Conservation (phyloP, 1,284 basidiomycete genomes). For the Cryptococcus wingfieldii region DNA sequence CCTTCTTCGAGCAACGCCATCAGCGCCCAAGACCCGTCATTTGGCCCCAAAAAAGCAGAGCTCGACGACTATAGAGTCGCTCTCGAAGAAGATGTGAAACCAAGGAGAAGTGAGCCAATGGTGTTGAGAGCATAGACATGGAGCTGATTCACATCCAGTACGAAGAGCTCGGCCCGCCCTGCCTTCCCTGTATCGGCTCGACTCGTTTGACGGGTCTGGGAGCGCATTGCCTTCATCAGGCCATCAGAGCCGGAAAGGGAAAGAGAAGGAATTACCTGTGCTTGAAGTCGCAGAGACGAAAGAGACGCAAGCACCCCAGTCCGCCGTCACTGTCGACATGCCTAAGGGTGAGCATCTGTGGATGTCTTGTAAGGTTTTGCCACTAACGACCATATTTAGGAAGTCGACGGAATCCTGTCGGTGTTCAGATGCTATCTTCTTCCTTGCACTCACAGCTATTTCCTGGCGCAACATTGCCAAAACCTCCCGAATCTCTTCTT, state of each 20-base stretch:
- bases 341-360: neutral
- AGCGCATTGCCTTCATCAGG: neutral
- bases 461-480: conserved; percentile 62
- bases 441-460: conserved; percentile 80
- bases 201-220: neutral
- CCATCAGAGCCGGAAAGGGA: conserved; percentile 19
- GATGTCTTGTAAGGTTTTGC: neutral
- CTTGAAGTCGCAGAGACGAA: neutral
- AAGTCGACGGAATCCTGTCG: conserved; percentile 67
- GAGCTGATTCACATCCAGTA: neutral
- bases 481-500: conserved; percentile 61
- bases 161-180: conserved; percentile 7
- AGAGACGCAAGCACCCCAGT: neutral
- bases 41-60: conserved; percentile 6
- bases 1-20: no score
- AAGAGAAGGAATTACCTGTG: conserved; percentile 19
- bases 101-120: neutral
- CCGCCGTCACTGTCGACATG: neutral
- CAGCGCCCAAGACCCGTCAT: neutral
- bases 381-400: neutral
- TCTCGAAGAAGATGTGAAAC: neutral
- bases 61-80: conserved; percentile 15
- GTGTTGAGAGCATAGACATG: neutral
- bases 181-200: conserved; percentile 19
- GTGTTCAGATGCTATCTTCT: conserved; percentile 85